A percentile compares a stretch with the other conserved stretches of the same genome.
Evolutionary conservation across 2,329 filamentous ascomycete species (phyloP).

Genomic region (Spiromastix sp.): DNA sequence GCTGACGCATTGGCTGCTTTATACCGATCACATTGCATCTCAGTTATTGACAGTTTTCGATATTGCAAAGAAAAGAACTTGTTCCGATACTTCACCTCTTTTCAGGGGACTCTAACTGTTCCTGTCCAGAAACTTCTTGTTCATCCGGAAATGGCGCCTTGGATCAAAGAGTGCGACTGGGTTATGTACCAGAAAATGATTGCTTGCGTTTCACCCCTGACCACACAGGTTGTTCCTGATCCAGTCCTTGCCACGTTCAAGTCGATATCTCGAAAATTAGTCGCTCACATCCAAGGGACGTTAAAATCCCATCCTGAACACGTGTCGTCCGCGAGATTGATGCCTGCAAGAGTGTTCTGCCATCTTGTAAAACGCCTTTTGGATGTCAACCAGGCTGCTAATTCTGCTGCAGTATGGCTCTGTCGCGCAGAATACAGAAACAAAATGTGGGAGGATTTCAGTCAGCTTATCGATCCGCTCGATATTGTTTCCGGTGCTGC

Average conservation of each 20-base stretch:
- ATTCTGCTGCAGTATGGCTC: slow-evolving; percentile 87
- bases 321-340: slow-evolving; percentile 76
- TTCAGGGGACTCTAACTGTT: slow-evolving; percentile 92
- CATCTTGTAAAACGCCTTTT: slow-evolving; percentile 77
- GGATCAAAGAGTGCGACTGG: slow-evolving; percentile 95
- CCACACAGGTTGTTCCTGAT: slow-evolving; percentile 82
- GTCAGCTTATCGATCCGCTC: slow-evolving; percentile 27
- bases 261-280: slow-evolving; percentile 73
- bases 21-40: slow-evolving; percentile 91
- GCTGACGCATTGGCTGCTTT: slow-evolving; percentile 77
- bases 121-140: slow-evolving; percentile 89
- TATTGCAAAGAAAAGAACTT: slow-evolving; percentile 97
- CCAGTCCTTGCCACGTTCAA: slow-evolving; percentile 77
- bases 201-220: slow-evolving; percentile 77
- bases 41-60: slow-evolving; percentile 85
- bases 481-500: slow-evolving; percentile 32
- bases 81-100: slow-evolving; percentile 87
- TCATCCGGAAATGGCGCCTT: slow-evolving; percentile 68
- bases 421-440: slow-evolving; percentile 81
- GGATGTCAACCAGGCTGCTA: slow-evolving; percentile 84
- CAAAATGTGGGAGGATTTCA: slow-evolving; percentile 88
- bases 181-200: slow-evolving; percentile 96
- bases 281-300: slow-evolving; percentile 70
- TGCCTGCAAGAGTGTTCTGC: slow-evolving; percentile 80
- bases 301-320: slow-evolving; percentile 79